Evolutionary conservation across 148 eudicot species (phyloP).

Genomic region (Cornus florida): DNA sequence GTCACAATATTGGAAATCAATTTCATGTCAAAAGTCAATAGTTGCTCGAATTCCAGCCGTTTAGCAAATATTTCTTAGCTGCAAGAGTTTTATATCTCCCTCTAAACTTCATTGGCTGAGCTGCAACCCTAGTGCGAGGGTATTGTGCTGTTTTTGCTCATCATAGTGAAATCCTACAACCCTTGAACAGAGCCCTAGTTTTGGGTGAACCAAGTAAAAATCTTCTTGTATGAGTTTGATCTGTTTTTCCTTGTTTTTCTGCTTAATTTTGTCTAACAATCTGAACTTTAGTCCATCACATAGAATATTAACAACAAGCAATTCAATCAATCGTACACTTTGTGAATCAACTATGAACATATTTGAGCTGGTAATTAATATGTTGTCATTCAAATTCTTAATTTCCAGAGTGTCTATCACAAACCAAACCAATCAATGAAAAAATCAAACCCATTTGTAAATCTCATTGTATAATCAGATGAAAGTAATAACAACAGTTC

Average conservation of each 20-base stretch:
- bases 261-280: too few relatives aligned
- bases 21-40: neutral
- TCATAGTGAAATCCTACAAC: too few relatives aligned
- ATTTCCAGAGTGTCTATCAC: too few relatives aligned
- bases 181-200: too few relatives aligned
- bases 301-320: too few relatives aligned
- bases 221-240: too few relatives aligned
- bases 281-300: neutral
- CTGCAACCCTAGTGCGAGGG: neutral
- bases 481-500: neutral
- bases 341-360: too few relatives aligned
- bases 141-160: too few relatives aligned
- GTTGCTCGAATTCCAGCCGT: neutral
- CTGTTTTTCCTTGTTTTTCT: too few relatives aligned
- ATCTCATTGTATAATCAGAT: neutral
- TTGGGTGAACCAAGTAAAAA: too few relatives aligned
- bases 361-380: neutral
- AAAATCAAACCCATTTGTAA: too few relatives aligned
- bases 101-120: neutral
- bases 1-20: neutral
- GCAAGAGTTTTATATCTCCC: neutral
- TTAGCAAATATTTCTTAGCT: neutral
- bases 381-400: too few relatives aligned
- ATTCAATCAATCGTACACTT: neutral
- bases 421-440: neutral